Evolutionary conservation across 1,284 basidiomycete genomes (phyloP).

Genomic region (Ceratobasidium sp.): DNA sequence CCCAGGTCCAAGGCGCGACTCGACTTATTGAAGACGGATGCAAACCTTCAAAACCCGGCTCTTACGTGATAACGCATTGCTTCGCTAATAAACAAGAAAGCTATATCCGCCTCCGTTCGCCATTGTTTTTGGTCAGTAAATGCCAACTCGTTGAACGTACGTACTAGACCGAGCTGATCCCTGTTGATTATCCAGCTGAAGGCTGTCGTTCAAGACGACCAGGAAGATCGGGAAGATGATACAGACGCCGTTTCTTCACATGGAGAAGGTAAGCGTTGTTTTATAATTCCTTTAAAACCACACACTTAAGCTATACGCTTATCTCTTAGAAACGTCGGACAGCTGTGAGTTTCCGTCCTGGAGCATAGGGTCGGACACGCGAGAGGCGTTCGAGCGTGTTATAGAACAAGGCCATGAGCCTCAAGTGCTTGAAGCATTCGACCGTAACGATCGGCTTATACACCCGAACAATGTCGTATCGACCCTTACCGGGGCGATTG

Average conservation of each 20-base stretch:
- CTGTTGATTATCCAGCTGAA: too few species aligned
- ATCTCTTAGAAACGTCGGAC: too few species aligned
- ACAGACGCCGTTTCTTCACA: too few species aligned
- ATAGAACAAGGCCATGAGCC: background rate
- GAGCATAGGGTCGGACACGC: background rate
- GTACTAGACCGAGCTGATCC: too few species aligned
- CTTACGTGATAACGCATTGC: background rate
- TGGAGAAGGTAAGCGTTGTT: too few species aligned
- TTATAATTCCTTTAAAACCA: too few species aligned
- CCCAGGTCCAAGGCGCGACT: background rate
- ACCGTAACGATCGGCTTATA: background rate
- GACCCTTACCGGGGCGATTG: background rate
- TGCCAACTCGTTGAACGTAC: too few species aligned
- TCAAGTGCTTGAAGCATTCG: background rate
- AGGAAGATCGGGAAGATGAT: too few species aligned
- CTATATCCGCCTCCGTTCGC: background rate
- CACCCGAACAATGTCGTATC: background rate
- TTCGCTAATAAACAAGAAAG: background rate
- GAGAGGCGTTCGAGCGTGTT: background rate
- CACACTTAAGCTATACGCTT: too few species aligned
- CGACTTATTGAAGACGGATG: background rate
- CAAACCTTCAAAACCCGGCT: background rate
- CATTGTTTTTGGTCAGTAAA: constrained; percentile 1
- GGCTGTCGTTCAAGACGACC: too few species aligned
- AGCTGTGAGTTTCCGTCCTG: background rate